Evolutionary conservation across 345 rosid genomes (phyloP).

Genomic region (Acer negundo): DNA sequence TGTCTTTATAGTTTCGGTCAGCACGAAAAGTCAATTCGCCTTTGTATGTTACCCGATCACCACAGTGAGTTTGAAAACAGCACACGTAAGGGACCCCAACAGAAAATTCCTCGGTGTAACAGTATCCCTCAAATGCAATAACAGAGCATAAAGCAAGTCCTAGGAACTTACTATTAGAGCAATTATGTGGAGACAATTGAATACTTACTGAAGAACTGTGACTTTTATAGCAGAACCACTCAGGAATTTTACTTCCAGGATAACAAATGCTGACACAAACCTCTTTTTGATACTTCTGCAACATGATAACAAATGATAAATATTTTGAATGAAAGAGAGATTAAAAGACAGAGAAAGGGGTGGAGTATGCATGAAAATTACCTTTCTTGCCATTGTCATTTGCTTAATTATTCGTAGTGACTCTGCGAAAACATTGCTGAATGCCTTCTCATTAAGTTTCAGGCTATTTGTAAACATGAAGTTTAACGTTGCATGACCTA

Average conservation of each 20-base stretch:
- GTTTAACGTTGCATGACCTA: too few relatives aligned
- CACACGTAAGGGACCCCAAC: neutral
- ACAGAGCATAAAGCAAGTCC: conserved; percentile 7
- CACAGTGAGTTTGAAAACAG: neutral
- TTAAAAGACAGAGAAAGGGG: neutral
- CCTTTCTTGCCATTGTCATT: neutral
- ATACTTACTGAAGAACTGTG: neutral
- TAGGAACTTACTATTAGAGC: neutral
- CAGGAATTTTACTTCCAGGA: conserved; percentile 11
- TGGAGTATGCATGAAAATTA: too few relatives aligned
- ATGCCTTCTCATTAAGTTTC: conserved; percentile 1
- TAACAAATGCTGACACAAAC: neutral
- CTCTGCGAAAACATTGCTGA: neutral
- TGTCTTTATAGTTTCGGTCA: neutral
- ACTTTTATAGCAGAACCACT: neutral
- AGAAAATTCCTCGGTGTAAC: neutral
- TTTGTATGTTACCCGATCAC: neutral
- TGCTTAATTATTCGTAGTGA: neutral
- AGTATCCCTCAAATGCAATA: neutral
- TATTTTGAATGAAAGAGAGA: neutral
- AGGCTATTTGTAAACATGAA: neutral
- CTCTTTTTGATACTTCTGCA: neutral
- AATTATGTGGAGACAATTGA: neutral
- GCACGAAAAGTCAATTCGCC: neutral
- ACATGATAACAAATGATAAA: neutral